Evolutionary conservation across 2,329 filamentous ascomycete species (phyloP), one percentile per base, ranked within the genome.

Genomic region (Alternaria viburni): DNA sequence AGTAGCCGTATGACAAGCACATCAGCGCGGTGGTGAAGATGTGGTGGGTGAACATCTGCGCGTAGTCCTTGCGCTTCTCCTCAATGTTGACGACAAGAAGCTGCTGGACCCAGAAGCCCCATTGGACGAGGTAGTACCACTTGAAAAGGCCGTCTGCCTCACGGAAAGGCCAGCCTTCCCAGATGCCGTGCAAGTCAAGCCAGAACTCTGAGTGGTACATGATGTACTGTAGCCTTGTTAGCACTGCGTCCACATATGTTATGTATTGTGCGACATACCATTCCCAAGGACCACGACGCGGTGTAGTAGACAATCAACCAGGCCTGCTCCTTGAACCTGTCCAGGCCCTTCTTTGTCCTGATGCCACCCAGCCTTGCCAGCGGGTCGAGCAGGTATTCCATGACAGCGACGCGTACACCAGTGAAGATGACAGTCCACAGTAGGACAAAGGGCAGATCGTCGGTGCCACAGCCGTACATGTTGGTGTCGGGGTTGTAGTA

Each of bases 31-130:
- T 92, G 19, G 96, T 99, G 77, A 98, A 89, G 77, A 97, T 88
- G 82, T 99, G 96, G 80, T 98, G 96, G 17, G 89, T 90, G 70
- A 98, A 89, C 96, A 98, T 98, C 81, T 98, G 95, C 83, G 89
- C 91, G 81, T 97, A 91, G 74, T 99, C 96, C 83, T 98, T 98
- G 74, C 96, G 88, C 69, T 91, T 89, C 81, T 96, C 92, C 81
- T 99, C 96, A 64, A 98, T 93, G 81, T 97, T 91, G 78, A 98
- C 93, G 61, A 97, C 93, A 30, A 97, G 84, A 68, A 98, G 91
- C 82, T 97, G 94, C 82, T 98, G 95, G 51, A 97, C 81, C 91
- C 93, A 97, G 80, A 97, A 98, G 23, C 91, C 90, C 81, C 94
- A 91, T 79, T 98, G 94, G 13, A 90, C 90, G 30, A 99, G 86